phyloP scores from a whole-genome alignment of 2,329 filamentous ascomycete genomes.

The Talaromyces sp. region DNA sequence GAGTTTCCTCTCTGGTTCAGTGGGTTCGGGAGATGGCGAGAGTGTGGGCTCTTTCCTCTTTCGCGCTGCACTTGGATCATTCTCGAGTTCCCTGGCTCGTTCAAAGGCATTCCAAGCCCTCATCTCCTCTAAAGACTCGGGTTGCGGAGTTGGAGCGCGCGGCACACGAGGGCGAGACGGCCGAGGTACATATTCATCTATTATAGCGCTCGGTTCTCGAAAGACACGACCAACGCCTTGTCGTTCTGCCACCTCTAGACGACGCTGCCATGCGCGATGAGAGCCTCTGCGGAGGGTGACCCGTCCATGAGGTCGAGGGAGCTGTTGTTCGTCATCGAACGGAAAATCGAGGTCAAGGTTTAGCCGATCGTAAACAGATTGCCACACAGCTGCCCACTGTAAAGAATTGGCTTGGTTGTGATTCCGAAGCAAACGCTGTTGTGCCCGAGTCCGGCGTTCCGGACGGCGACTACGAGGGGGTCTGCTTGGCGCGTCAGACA shows the following conservation, averaged over 20 bases:
- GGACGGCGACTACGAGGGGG: slow-evolving; percentile 38
- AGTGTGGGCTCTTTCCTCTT: slow-evolving; percentile 58
- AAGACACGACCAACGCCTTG: slow-evolving; percentile 72
- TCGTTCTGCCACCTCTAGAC: slow-evolving; percentile 73
- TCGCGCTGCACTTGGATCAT: slow-evolving; percentile 43
- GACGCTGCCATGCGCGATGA: slow-evolving; percentile 68
- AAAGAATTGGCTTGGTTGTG: slow-evolving; percentile 43
- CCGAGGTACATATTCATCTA: slow-evolving; percentile 47
- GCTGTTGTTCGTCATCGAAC: slow-evolving; percentile 66
- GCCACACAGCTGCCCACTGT: slow-evolving; percentile 76
- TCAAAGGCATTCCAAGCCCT: slow-evolving; percentile 89
- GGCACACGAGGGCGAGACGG: slow-evolving; percentile 37
- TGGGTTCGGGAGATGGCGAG: slow-evolving; percentile 65
- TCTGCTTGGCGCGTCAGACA: slow-evolving; percentile 32
- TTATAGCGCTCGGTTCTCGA: slow-evolving; percentile 59
- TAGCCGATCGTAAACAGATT: slow-evolving; percentile 75
- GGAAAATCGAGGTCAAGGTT: slow-evolving; percentile 80
- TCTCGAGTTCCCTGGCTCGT: slow-evolving; percentile 67
- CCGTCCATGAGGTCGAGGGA: slow-evolving; percentile 16
- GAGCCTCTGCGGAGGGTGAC: slow-evolving; percentile 48
- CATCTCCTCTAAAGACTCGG: slow-evolving; percentile 73
- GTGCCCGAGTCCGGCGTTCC: slow-evolving; percentile 45
- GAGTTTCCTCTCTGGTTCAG: slow-evolving; percentile 71
- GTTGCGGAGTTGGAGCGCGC: slow-evolving; percentile 47
- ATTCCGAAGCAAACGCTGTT: slow-evolving; percentile 39